Base-by-base conservation (phyloP, 768 basidiomycete genomes). In the Hydnum rufescens region DNA sequence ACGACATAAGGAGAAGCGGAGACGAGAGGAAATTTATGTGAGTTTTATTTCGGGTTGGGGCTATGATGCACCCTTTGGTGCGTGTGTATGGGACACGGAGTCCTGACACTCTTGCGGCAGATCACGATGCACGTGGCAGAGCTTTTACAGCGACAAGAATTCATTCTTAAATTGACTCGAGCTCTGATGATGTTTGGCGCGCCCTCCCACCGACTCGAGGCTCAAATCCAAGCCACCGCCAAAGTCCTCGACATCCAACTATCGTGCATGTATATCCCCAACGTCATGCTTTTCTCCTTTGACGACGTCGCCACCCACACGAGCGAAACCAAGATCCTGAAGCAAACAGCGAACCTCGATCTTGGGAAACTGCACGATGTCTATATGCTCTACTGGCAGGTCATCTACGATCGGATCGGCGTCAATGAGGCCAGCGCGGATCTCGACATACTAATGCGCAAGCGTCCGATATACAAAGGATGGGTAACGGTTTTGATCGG, bases 201-300 rank as follows among this genome's bases (percentile, higher is more conserved):
- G 16, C 88, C 89, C 0, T 87, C 86, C 19, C 92, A 96, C 67
- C 78, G 92, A 29, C 84, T 96, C 54, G 90, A 93, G 65, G 81
- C 87, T 2, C 92, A 95, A 63, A 76, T 96, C 36, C 71, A 81
- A 29, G 82, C 89, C 5, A 86, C 86, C 4, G 85, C 89, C 0
- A 74, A 79, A 16, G 88, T 90, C 52, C 78, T 96, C 18, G 87
- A 90, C 60, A 76, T 95, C 52, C 79, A 87, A 63, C 84, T 85
- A 43, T 87, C 92, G 62, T 90, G 90, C 62, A 82, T 93, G 43
- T 82, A 88, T 65, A 68, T 86, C 8, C 85, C 53, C 2, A 51
- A 43, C 25, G 30, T 49, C 56, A 68, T 83, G 61, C 80, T 93
- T 52, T 13, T 22, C 22, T 39, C 13, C 36, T 39, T 39, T 22